phyloP scores from a whole-genome alignment of 768 basidiomycete genomes.

The Naematelia aurantialba region DNA sequence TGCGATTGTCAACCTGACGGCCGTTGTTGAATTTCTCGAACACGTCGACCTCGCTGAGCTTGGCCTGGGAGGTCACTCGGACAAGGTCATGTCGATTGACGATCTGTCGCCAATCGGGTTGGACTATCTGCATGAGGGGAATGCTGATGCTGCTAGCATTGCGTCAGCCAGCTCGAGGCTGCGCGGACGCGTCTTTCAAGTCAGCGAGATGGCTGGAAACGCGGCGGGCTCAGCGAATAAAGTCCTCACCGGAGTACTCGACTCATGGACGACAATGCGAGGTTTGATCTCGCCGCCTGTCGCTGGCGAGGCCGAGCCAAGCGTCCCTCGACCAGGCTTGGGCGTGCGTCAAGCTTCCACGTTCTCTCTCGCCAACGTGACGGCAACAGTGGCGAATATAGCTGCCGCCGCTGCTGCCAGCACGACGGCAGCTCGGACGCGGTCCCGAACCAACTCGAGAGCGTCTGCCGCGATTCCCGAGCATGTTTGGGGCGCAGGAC shows the following conservation, averaged over 20 bases:
- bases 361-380: constrained; percentile 76
- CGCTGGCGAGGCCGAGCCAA: neutral
- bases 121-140: constrained; percentile 57
- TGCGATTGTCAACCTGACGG: constrained; percentile 89
- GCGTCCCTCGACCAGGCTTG: constrained; percentile 54
- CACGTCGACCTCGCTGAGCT: constrained; percentile 80
- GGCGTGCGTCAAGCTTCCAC: constrained; percentile 69
- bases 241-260: constrained; percentile 73
- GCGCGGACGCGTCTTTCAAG: constrained; percentile 72
- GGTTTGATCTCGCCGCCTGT: constrained; percentile 57
- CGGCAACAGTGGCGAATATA: constrained; percentile 62
- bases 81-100: constrained; percentile 56
- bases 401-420: constrained; percentile 54
- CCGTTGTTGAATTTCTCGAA: constrained; percentile 92
- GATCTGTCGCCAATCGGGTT: constrained; percentile 79
- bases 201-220: constrained; percentile 62
- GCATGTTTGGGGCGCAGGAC: constrained; percentile 49
- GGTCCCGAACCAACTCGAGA: constrained; percentile 40
- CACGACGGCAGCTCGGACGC: constrained; percentile 31
- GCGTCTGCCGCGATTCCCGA: constrained; percentile 18
- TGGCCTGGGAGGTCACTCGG: constrained; percentile 51
- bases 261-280: constrained; percentile 80
- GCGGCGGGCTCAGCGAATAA: constrained; percentile 77
- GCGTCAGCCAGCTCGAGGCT: constrained; percentile 57
- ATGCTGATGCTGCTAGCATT: constrained; percentile 55